Base-by-base conservation (phyloP, 2,329 filamentous ascomycete species). In the Botryosphaeria dothidea region DNA sequence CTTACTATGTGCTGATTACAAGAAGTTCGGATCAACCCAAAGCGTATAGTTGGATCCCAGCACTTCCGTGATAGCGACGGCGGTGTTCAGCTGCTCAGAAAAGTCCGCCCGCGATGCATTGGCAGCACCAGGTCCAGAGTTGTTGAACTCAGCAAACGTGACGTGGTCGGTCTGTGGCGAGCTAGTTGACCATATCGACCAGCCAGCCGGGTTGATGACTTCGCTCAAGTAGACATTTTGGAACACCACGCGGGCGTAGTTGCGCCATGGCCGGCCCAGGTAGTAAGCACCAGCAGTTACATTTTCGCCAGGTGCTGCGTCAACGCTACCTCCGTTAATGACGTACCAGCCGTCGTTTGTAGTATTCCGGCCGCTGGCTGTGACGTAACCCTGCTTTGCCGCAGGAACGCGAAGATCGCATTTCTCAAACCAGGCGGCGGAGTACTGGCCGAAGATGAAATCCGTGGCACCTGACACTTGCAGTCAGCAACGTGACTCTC, bases 201-300 rank as follows among this genome's bases (percentile, higher is more conserved):
- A 89, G 0, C 86, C 87, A 0, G 81, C 82, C 0, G 79, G 67
- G 69, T 86, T 86, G 68, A 90, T 81, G 19, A 88, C 84, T 25
- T 77, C 73, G 4, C 78, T 79, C 72, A 90, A 75, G 31, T 72
- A 71, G 0, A 82, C 83, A 54, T 78, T 73, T 71, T 85, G 83
- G 70, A 84, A 79, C 3, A 78, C 74, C 3, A 83, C 81, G 15
- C 79, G 72, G 11, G 82, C 81, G 66, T 78, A 83, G 23, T 77
- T 71, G 27, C 76, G 72, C 81, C 83, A 85, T 15, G 83, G 83
- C 1, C 83, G 77, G 5, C 83, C 83, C 9, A 85, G 77, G 52
- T 79, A 83, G 31, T 77, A 78, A 1, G 75, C 73, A 1, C 75
- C 78, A 0, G 70, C 64, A 0, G 71, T 64, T 4, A 79, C 77